Base-by-base conservation (phyloP, 2,329 filamentous ascomycete species). In the Colletotrichum camelliae region DNA sequence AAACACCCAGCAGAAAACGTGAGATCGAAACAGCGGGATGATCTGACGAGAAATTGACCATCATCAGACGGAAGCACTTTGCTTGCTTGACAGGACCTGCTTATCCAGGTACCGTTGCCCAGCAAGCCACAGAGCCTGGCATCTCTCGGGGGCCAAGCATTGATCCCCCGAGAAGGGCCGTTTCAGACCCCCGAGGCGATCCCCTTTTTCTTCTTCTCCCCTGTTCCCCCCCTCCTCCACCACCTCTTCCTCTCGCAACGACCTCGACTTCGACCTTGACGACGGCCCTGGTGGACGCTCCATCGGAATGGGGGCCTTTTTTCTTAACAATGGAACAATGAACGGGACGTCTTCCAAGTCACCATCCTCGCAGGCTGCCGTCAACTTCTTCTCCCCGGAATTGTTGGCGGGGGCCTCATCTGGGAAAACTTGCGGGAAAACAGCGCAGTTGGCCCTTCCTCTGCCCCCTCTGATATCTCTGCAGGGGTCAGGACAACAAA, bases 151-250 rank as follows among this genome's bases (percentile, higher is more conserved):
- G 64, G 69, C 43, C 73, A 72, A 75, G 69, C 69, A 72, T 68
- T 29, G 64, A 68, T 61, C 62, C 57, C 73, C 64, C 69, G 60
- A 72, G 57, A 67, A 43, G 15, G 69, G 60, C 31, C 39, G 69
- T 77, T 73, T 76, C 75, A 76, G 65, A 73, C 69, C 75, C 75
- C 69, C 52, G 73, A 60, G 75, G 31, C 72, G 75, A 77, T 77
- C 68, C 75, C 65, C 61, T 67, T 24, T 61, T 64, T 29, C 29
- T 35, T 43, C 52, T 35, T 66, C 27, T 66, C 39, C n/a, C 16
- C n/a, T 39, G 18, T 43, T 66, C 4, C 16, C 27, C 27, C 37
- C 18, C 35, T 67, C 31, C 18, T 37, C 39, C 15, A 29, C 37
- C 35, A 15, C 37, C 5, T n/a, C 4, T 7, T 24, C 6, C n/a